Conservation (phyloP, 805 yeast genomes). For the Saccharomycopsis babjevae region DNA sequence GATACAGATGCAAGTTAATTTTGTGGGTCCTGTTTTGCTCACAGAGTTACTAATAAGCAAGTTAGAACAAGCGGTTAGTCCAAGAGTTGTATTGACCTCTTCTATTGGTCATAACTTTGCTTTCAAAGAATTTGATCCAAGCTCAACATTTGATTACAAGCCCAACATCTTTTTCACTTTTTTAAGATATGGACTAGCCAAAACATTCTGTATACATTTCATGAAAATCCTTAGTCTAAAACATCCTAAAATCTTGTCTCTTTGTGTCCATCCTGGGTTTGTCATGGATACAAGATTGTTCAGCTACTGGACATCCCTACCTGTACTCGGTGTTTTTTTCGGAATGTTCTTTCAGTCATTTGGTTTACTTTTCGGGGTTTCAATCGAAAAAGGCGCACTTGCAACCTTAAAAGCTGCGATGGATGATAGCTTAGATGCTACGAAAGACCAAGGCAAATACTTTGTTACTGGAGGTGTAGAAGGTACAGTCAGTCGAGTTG, state of each 20-base stretch:
- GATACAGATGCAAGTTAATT: constrained; percentile 70
- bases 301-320: constrained; percentile 67
- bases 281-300: constrained; percentile 75
- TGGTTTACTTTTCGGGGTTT: constrained; percentile 59
- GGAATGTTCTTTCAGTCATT: constrained; percentile 64
- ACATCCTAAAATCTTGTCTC: constrained; percentile 53
- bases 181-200: constrained; percentile 70
- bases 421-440: constrained; percentile 37
- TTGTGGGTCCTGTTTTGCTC: constrained; percentile 62
- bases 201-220: constrained; percentile 68
- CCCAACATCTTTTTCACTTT: constrained; percentile 69
- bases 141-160: constrained; percentile 38
- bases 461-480: constrained; percentile 52
- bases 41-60: constrained; percentile 43
- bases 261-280: constrained; percentile 75
- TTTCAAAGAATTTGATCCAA: constrained; percentile 36
- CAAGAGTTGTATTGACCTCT: constrained; percentile 49
- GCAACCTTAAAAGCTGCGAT: constrained; percentile 57
- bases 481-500: constrained; percentile 46
- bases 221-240: constrained; percentile 52
- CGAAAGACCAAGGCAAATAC: constrained; percentile 62
- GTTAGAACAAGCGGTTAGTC: constrained; percentile 5
- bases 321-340: constrained; percentile 64
- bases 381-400: constrained; percentile 60
- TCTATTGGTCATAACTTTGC: constrained; percentile 57